These are phyloP conservation scores for Xylaria flabelliformis DNA, from an alignment of 495 filamentous ascomycete genomes.

Conservation along the genomic window DNA sequence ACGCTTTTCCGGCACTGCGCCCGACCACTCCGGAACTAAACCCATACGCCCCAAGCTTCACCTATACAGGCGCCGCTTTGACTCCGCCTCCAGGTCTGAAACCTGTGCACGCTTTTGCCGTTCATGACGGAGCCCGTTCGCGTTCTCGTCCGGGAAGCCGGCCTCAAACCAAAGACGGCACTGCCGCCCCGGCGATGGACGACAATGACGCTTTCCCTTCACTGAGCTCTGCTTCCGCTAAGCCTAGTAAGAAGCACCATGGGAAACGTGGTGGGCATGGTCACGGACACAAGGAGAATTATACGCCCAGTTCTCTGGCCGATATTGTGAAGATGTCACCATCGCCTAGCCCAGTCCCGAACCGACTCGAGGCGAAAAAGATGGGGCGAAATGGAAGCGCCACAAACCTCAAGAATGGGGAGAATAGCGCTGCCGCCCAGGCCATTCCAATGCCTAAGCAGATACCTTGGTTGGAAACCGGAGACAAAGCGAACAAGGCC, in stretches of 20 bases:
- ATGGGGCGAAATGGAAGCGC: slow-evolving; percentile 60
- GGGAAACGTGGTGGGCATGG: slow-evolving; percentile 82
- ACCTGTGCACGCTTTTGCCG: slow-evolving; percentile 53
- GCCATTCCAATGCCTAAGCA: slow-evolving; percentile 87
- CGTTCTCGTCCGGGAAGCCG: slow-evolving; percentile 88
- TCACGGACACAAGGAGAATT: slow-evolving; percentile 74
- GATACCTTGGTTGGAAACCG: slow-evolving; percentile 96
- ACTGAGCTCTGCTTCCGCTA: slow-evolving; percentile 79
- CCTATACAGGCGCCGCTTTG: slow-evolving; percentile 56
- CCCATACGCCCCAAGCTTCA: slow-evolving; percentile 59
- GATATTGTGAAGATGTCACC: slow-evolving; percentile 90
- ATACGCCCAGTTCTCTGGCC: slow-evolving; percentile 79
- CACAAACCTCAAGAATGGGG: slow-evolving; percentile 64
- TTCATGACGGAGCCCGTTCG: slow-evolving; percentile 66
- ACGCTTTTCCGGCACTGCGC: slow-evolving; percentile 86
- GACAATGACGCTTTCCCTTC: slow-evolving; percentile 96
- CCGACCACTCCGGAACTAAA: slow-evolving; percentile 65
- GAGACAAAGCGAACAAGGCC: slow-evolving; percentile 85
- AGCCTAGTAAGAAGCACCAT: slow-evolving; percentile 85
- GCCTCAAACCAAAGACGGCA: slow-evolving; percentile 72
- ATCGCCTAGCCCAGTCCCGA: slow-evolving; percentile 55
- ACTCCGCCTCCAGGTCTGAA: slow-evolving; percentile 70
- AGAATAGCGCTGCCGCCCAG: slow-evolving; percentile 79
- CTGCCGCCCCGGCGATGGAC: slow-evolving; percentile 79
- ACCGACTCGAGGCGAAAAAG: slow-evolving; percentile 57